Base-by-base conservation (phyloP, 108 stramenopile species). In the Cyclotella atomus region DNA sequence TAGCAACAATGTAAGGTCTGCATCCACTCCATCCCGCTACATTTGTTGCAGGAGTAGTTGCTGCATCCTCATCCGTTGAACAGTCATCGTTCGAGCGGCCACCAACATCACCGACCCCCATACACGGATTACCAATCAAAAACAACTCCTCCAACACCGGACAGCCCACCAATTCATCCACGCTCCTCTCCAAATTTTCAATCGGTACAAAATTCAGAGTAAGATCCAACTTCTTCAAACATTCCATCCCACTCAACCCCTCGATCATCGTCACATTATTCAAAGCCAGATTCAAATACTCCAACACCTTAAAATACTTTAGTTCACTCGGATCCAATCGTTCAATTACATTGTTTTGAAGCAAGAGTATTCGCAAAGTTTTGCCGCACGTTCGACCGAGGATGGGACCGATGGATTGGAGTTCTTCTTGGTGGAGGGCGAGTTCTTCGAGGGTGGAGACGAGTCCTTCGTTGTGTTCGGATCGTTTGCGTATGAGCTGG, bases 381-480 rank as follows among this genome's bases (percentile, higher is more conserved):
- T 91, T 84, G 47, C 83, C 83, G 71, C 96, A 96, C 15, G 83
- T 89, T 27, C 68, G 54, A 16, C 89, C 91, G 32, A 96, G 70
- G 16, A 86, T 66, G 8, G 83, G 76, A 17, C 91, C 89, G 64
- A 96, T 92, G 33, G 87, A 71, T 66, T 87, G 91, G 17, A 95
- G 77, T 75, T 96, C 96, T 67, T 92, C 90, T 79, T 96, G 96
- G 68, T 96, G 96, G 35, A 96, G 79, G n/a, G 90, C 82, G 12
- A 96, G 69, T 76, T 96, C 95, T 67, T 96, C 93, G 35, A 96
- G 84, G 19, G 89, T 93, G 64, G 88, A 85, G 16, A 93, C 83
- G 9, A 91, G 68, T 27, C 89, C 82, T 36, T 87, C 88, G 66
- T 93, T 93, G 88, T 93, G 92, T 75, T 93, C 92, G 15, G 92